Conservation (phyloP, 2,329 filamentous ascomycete genomes). For the Claviceps lovelessii region DNA sequence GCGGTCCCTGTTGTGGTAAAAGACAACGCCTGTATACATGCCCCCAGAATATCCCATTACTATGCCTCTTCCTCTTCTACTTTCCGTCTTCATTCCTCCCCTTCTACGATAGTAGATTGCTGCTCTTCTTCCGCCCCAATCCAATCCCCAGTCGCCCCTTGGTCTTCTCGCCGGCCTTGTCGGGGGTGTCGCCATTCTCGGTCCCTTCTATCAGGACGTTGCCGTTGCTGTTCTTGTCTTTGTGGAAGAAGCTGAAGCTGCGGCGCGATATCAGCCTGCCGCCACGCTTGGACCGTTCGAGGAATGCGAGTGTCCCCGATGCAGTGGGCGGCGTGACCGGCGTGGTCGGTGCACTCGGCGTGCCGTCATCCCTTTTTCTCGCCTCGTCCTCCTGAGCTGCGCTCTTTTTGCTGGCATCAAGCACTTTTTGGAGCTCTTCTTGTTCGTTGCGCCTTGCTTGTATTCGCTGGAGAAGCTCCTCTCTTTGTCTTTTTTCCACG, state of each 20-base stretch:
- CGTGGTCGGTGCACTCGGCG: not conserved
- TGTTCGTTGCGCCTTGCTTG: constrained; percentile 41
- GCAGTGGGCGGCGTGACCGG: constrained; percentile 1
- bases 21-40: constrained; percentile 5
- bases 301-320: constrained; percentile 30
- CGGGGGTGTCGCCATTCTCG: constrained; percentile 18
- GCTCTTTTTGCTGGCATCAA: constrained; percentile 52
- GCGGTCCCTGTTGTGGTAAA: no score
- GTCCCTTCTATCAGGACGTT: constrained; percentile 8
- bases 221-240: constrained; percentile 26
- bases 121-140: constrained; percentile 59
- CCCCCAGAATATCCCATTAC: constrained; percentile 5
- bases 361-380: constrained; percentile 23
- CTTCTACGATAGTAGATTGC: constrained; percentile 22
- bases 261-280: constrained; percentile 70
- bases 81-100: not conserved
- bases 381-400: constrained; percentile 38
- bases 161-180: constrained; percentile 33
- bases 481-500: constrained; percentile 25
- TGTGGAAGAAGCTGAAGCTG: constrained; percentile 53
- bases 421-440: constrained; percentile 44
- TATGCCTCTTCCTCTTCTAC: not conserved
- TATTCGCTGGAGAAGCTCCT: constrained; percentile 42
- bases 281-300: constrained; percentile 54
- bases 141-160: constrained; percentile 54